Conservation (phyloP, 2,329 filamentous ascomycete species). For the Blumeria hordei region DNA sequence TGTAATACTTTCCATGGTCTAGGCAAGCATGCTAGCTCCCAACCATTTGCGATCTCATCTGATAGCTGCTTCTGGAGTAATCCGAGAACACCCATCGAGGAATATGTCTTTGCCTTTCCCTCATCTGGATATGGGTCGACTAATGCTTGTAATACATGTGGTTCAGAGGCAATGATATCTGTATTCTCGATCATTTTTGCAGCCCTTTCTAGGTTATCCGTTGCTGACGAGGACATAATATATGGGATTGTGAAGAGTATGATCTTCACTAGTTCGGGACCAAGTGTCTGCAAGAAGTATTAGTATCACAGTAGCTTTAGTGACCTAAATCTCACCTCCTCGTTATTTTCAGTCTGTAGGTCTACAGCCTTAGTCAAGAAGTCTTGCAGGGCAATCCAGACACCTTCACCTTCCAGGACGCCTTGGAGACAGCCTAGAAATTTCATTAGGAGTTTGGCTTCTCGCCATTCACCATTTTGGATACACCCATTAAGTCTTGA, state of each 20-base stretch:
- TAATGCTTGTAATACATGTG: conserved; percentile 59
- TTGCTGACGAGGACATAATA: conserved; percentile 49
- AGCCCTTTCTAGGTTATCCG: conserved; percentile 48
- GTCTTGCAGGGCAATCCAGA: conserved; percentile 68
- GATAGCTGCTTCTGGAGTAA: conserved; percentile 73
- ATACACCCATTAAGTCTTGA: conserved; percentile 42
- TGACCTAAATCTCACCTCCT: conserved; percentile 42
- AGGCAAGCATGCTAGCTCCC: conserved; percentile 48
- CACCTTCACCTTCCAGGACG: conserved; percentile 57
- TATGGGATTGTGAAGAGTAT: conserved; percentile 91
- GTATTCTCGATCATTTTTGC: conserved; percentile 73
- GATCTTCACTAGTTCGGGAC: conserved; percentile 82
- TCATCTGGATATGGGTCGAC: conserved; percentile 64
- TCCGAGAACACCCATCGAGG: conserved; percentile 48
- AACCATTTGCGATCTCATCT: conserved; percentile 46
- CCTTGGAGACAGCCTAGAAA: conserved; percentile 72
- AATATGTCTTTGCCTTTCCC: conserved; percentile 33
- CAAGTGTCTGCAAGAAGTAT: conserved; percentile 26
- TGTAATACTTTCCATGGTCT: conserved; percentile 40
- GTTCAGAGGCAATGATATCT: conserved; percentile 75
- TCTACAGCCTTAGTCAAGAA: conserved; percentile 83
- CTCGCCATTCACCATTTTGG: conserved; percentile 56
- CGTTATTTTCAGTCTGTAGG: conserved; percentile 74
- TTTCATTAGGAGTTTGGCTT: conserved; percentile 73
- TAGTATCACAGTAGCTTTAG: conserved; percentile 1